These are phyloP conservation scores for Cadophora malorum DNA, from an alignment of 2,329 filamentous ascomycete genomes.

Conservation along the genomic window DNA sequence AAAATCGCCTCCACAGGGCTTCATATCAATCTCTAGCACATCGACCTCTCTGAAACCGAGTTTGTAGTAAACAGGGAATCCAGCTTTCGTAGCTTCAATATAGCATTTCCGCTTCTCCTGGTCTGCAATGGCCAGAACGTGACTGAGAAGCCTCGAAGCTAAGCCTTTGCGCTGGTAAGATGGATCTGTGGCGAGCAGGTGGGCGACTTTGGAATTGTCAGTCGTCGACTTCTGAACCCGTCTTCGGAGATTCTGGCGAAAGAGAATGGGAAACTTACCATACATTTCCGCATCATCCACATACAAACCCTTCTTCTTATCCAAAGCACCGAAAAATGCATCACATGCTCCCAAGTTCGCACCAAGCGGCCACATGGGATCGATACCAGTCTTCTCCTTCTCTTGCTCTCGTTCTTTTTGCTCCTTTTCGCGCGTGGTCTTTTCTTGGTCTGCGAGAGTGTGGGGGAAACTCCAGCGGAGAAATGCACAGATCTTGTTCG, in stretches of 20 bases:
- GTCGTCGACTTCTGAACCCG: background rate
- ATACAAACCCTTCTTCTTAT: constrained; percentile 42
- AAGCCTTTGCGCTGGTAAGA: constrained; percentile 48
- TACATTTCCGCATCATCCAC: constrained; percentile 45
- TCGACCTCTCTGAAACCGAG: constrained; percentile 47
- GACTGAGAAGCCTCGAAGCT: constrained; percentile 45
- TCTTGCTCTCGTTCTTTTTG: constrained; percentile 17
- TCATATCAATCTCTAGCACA: constrained; percentile 39
- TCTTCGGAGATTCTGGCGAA: background rate
- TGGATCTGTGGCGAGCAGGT: constrained; percentile 47
- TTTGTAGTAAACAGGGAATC: constrained; percentile 48
- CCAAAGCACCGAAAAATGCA: constrained; percentile 44
- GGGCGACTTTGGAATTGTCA: constrained; percentile 42
- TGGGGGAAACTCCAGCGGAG: constrained; percentile 47
- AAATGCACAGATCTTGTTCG: constrained; percentile 44
- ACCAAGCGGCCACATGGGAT: constrained; percentile 43
- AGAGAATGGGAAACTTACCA: constrained; percentile 38
- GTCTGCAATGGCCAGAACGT: constrained; percentile 49
- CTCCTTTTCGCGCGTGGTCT: constrained; percentile 19
- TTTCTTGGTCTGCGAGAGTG: constrained; percentile 35
- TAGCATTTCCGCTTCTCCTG: constrained; percentile 44
- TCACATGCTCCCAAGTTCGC: constrained; percentile 41
- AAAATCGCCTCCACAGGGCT: constrained; percentile 37
- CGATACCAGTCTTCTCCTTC: constrained; percentile 14
- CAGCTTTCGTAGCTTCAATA: constrained; percentile 49